Conservation (phyloP, 2,329 filamentous ascomycete species). For the Aspergillus tamarii region DNA sequence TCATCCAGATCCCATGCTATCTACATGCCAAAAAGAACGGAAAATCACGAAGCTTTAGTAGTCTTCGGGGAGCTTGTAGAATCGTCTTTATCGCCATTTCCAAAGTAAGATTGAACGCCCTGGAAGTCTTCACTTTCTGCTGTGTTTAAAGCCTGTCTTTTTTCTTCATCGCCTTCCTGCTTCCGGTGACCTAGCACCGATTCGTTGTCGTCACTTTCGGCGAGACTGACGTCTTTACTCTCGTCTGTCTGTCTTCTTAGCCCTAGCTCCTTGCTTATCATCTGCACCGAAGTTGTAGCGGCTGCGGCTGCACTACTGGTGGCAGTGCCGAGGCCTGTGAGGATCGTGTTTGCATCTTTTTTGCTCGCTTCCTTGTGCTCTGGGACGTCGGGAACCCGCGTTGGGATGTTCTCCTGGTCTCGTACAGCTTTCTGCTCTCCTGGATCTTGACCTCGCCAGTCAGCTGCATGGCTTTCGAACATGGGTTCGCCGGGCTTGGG, state of each 20-base stretch:
- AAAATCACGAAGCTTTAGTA: neutral
- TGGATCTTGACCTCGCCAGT: conserved; percentile 69
- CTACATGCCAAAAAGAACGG: neutral
- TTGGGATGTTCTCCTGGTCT: conserved; percentile 21
- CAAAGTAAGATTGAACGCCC: conserved; percentile 39
- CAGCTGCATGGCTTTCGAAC: conserved; percentile 68
- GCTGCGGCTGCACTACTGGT: conserved; percentile 19
- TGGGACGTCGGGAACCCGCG: neutral
- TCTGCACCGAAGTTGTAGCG: conserved; percentile 17
- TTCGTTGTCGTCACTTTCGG: conserved; percentile 63
- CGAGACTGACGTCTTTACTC: conserved; percentile 70
- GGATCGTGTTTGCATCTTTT: conserved; percentile 11
- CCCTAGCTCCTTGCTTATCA: conserved; percentile 63
- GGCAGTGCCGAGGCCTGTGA: conserved; percentile 17
- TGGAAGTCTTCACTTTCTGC: conserved; percentile 16
- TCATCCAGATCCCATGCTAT: neutral
- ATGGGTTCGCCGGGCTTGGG: conserved; percentile 70
- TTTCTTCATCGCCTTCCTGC: conserved; percentile 23
- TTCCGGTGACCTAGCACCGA: conserved; percentile 23
- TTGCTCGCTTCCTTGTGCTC: conserved; percentile 10
- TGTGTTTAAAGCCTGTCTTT: neutral
- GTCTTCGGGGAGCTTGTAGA: neutral
- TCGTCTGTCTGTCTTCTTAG: conserved; percentile 66
- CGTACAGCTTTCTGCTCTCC: conserved; percentile 30
- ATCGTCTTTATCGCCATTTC: conserved; percentile 5